A percentile compares a stretch with the other conserved stretches of the same genome.
Conservation (phyloP, 805 yeast genomes). For the Saturnispora dispora region DNA sequence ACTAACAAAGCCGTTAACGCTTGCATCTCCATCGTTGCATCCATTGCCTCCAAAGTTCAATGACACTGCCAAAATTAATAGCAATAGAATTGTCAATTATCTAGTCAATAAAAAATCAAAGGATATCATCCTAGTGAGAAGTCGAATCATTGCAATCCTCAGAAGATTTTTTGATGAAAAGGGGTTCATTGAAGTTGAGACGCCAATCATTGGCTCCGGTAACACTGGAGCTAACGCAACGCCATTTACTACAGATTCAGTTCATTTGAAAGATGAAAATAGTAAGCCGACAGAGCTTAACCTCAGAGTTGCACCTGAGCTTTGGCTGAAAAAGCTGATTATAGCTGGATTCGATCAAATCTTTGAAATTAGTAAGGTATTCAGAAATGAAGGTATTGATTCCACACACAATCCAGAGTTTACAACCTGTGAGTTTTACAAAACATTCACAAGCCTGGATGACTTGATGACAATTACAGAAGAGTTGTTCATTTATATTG, state of each 20-base stretch:
- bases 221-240: constrained; percentile 83
- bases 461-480: constrained; percentile 63
- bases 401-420: constrained; percentile 92
- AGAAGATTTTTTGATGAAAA: constrained; percentile 45
- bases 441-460: constrained; percentile 54
- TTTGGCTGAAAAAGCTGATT: constrained; percentile 81
- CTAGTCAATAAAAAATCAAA: constrained; percentile 47
- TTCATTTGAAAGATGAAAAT: constrained; percentile 25
- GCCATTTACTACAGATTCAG: constrained; percentile 58
- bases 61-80: constrained; percentile 48
- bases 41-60: constrained; percentile 58
- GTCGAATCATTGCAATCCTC: constrained; percentile 44
- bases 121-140: constrained; percentile 41
- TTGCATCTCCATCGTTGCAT: constrained; percentile 61
- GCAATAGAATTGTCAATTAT: constrained; percentile 67
- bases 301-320: constrained; percentile 87
- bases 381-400: constrained; percentile 91
- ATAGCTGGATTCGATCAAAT: constrained; percentile 81
- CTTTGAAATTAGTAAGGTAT: constrained; percentile 77
- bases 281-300: constrained; percentile 32
- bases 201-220: constrained; percentile 69
- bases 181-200: constrained; percentile 73
- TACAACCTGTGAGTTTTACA: constrained; percentile 83
- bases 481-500: constrained; percentile 38
- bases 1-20: constrained; percentile 35